Base-by-base conservation (phyloP, 2,329 filamentous ascomycete species). In the Coniochaeta sp. region DNA sequence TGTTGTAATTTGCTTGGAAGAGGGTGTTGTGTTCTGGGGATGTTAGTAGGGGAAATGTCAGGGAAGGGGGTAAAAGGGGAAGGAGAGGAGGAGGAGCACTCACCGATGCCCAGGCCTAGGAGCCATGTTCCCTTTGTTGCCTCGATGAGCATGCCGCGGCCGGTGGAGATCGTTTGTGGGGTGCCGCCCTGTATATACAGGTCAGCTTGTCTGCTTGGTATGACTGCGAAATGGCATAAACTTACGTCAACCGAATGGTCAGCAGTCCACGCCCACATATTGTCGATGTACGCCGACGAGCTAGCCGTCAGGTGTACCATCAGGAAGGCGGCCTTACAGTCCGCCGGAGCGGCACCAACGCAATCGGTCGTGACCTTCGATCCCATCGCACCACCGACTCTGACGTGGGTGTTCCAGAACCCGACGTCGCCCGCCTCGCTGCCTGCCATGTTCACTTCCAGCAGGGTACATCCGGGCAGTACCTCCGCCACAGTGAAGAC, bases 51-150 rank as follows among this genome's bases (percentile, higher is more conserved):
- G n/a, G n/a, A n/a, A n/a, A n/a, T n/a, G n/a, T n/a, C 9, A 32
- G n/a, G n/a, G 9, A 32, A n/a, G n/a, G 30, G 9, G 9, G 30
- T 9, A 32, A 32, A 32, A 9, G 30, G n/a, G 9, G n/a, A n/a
- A n/a, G 9, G 30, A 32, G 30, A 9, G 30, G 30, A 32, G 30
- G n/a, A 16, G n/a, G n/a, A n/a, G n/a, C n/a, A 51, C 52, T 46
- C 14, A 53, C 52, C 52, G 20, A 35, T 24, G 3, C 52, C 52
- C 32, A 47, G 18, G 22, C 52, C 52, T 33, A 54, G 26, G 14
- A 54, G 30, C 52, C 52, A 54, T 20, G 52, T 54, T 14, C 52
- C 52, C 18, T 38, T 24, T 45, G 33, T 22, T 4, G 49, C 45
- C 50, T 54, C 52, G 24, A 54, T 51, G 7, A 54, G 27, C 30